These are phyloP conservation scores for Citrus maxima DNA, from an alignment of 345 rosid genomes.

Conservation along the genomic window DNA sequence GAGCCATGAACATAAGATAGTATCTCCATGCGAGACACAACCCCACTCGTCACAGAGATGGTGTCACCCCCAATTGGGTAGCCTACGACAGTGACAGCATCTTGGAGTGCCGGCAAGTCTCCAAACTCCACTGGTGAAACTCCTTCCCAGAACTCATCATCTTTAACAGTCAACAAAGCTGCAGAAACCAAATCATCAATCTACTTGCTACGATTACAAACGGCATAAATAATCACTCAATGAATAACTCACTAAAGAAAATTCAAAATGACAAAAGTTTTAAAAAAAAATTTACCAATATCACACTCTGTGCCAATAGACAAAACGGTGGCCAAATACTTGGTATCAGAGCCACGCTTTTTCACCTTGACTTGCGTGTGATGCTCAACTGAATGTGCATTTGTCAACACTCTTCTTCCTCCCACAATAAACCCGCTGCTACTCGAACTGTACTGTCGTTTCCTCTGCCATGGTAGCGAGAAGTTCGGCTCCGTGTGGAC, in stretches of 20 bases:
- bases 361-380: slow-evolving; percentile 90
- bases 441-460: slow-evolving; percentile 82
- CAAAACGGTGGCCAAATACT: slow-evolving; percentile 82
- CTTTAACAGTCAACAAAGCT: slow-evolving; percentile 73
- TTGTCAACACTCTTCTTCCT: slow-evolving; percentile 76
- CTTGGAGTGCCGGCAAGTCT: slow-evolving; percentile 88
- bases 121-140: slow-evolving; percentile 85
- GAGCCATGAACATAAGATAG: slow-evolving; percentile 91
- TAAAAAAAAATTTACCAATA: slow-evolving; percentile 47
- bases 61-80: slow-evolving; percentile 97
- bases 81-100: slow-evolving; percentile 96
- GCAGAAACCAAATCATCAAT: slow-evolving; percentile 11
- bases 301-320: slow-evolving; percentile 94
- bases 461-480: slow-evolving; percentile 91
- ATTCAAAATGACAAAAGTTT: neutral
- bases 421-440: slow-evolving; percentile 79
- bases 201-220: neutral
- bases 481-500: slow-evolving; percentile 93
- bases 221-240: neutral
- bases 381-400: slow-evolving; percentile 94
- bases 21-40: slow-evolving; percentile 90
- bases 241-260: neutral
- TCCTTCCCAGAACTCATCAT: slow-evolving; percentile 96
- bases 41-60: slow-evolving; percentile 95
- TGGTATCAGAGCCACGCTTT: slow-evolving; percentile 87